Evolutionary conservation across 1,139 yeast species (phyloP).

Genomic region (Sugiyamaella neomexicana): DNA sequence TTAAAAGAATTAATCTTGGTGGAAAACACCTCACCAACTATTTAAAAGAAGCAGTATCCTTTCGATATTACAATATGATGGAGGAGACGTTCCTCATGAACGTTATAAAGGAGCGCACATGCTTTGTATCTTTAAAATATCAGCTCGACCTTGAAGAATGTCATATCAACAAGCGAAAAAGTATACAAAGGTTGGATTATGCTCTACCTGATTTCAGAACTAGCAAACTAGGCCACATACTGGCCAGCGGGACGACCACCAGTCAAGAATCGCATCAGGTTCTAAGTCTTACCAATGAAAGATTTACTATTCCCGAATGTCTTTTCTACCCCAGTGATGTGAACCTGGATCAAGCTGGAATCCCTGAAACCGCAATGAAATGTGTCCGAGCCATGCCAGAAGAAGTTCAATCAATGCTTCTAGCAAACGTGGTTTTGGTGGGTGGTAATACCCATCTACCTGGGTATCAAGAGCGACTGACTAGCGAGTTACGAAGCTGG

Average conservation of each 20-base stretch:
- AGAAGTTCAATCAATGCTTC: conserved; percentile 69
- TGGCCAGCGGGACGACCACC: too few species aligned
- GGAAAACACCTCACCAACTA: conserved; percentile 84
- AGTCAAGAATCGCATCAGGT: conserved; percentile 49
- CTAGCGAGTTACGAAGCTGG: conserved; percentile 37
- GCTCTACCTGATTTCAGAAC: conserved; percentile 86
- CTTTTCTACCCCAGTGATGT: conserved; percentile 85
- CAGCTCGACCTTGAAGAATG: conserved; percentile 50
- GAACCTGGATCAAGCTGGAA: conserved; percentile 70
- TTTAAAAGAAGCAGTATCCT: conserved; percentile 79
- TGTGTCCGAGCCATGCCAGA: conserved; percentile 72
- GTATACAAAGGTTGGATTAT: conserved; percentile 54
- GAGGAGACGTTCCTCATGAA: conserved; percentile 87
- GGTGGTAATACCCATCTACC: conserved; percentile 82
- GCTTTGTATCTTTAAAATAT: conserved; percentile 72
- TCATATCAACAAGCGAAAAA: conserved; percentile 35
- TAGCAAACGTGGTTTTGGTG: conserved; percentile 72
- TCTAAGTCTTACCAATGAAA: conserved; percentile 70
- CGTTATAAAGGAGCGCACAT: conserved; percentile 77
- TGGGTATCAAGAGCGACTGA: conserved; percentile 63
- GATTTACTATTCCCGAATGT: conserved; percentile 85
- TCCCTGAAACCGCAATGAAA: conserved; percentile 71
- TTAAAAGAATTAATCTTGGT: conserved; percentile 73
- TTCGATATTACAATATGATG: conserved; percentile 88
- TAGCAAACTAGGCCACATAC: conserved; percentile 59